Conservation (phyloP, 371 early-diverging fungal genomes). For the Mycotypha africana region DNA sequence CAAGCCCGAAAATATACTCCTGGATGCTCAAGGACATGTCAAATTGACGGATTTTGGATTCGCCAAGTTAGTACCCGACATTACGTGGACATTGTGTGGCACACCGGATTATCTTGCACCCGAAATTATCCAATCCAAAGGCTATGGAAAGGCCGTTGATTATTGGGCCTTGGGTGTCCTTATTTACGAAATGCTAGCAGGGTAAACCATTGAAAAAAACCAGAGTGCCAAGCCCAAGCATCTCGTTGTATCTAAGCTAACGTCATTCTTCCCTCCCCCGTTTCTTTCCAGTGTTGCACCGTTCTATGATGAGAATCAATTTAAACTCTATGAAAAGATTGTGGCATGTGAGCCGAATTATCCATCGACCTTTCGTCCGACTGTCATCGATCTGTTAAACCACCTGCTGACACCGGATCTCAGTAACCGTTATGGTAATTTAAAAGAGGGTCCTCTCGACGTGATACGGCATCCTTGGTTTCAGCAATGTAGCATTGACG, state of each 20-base stretch:
- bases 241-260: slow-evolving; percentile 1
- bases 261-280: slow-evolving; percentile 7
- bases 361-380: slow-evolving; percentile 78
- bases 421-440: slow-evolving; percentile 84
- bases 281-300: slow-evolving; percentile 53
- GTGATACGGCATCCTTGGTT: slow-evolving; percentile 95
- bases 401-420: slow-evolving; percentile 81
- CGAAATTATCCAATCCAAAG: slow-evolving; percentile 94
- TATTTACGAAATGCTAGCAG: slow-evolving; percentile 92
- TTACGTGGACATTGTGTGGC: slow-evolving; percentile 88
- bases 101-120: slow-evolving; percentile 98
- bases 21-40: slow-evolving; percentile 90
- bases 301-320: slow-evolving; percentile 88
- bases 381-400: slow-evolving; percentile 83
- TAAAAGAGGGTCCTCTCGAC: slow-evolving; percentile 77
- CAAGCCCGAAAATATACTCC: slow-evolving; percentile 91
- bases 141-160: slow-evolving; percentile 95
- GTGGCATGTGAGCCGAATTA: slow-evolving; percentile 42
- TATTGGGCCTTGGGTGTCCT: slow-evolving; percentile 96
- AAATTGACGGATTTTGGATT: slow-evolving; percentile 99
- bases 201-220: slow-evolving; percentile 43
- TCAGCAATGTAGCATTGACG: slow-evolving; percentile 85
- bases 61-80: slow-evolving; percentile 77
- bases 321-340: slow-evolving; percentile 90
- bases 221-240: no score